These are phyloP conservation scores for Epicoccum sorghinum DNA, from an alignment of 2,329 filamentous ascomycete genomes.

Conservation along the genomic window DNA sequence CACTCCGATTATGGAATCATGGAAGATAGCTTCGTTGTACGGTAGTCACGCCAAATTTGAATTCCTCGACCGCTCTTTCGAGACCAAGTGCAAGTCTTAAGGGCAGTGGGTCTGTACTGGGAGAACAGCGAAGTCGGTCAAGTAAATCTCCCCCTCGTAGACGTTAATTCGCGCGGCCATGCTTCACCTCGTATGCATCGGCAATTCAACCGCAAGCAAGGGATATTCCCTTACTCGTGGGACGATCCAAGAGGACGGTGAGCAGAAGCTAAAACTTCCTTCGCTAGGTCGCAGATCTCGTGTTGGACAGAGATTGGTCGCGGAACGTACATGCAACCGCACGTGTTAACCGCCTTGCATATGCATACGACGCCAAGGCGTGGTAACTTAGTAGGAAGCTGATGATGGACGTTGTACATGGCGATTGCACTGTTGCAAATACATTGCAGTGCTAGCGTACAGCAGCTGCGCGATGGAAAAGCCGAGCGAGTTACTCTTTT, in stretches of 20 bases:
- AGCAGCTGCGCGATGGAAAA: not conserved
- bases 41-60: not conserved
- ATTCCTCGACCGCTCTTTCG: slow-evolving; percentile 30
- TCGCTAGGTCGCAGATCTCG: slow-evolving; percentile 15
- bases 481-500: not conserved
- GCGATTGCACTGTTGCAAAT: slow-evolving; percentile 12
- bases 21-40: not conserved
- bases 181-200: slow-evolving; percentile 24
- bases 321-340: slow-evolving; percentile 14
- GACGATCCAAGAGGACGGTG: slow-evolving; percentile 25
- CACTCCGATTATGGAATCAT: slow-evolving; percentile 9
- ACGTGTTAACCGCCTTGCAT: slow-evolving; percentile 21
- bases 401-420: slow-evolving; percentile 17
- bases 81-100: slow-evolving; percentile 2
- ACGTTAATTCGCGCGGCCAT: slow-evolving; percentile 19
- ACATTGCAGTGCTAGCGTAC: slow-evolving; percentile 5
- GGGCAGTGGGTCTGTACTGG: slow-evolving; percentile 11
- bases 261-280: slow-evolving; percentile 22
- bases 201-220: slow-evolving; percentile 12
- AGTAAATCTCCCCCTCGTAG: slow-evolving; percentile 29
- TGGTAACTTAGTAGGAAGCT: slow-evolving; percentile 34
- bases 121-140: slow-evolving; percentile 23
- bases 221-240: slow-evolving; percentile 18
- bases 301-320: slow-evolving; percentile 27
- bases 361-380: slow-evolving; percentile 19